Evolutionary conservation across 2,329 filamentous ascomycete species (phyloP), one percentile per base, ranked within the genome.

Genomic region (Phialophora verrucosa): DNA sequence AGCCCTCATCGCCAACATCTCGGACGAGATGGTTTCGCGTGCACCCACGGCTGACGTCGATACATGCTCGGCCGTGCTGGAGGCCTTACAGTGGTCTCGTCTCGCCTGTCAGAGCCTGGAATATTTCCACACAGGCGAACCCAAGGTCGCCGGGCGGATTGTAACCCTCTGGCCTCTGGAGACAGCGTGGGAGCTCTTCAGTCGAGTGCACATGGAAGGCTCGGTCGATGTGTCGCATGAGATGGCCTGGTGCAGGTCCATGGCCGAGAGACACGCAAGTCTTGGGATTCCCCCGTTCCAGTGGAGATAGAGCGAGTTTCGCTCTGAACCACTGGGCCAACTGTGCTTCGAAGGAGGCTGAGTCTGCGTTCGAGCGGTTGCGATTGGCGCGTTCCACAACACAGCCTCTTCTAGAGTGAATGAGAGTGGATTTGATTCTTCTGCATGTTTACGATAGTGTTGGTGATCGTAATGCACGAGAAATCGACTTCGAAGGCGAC

Each of bases 51-150:
- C 62, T n/a, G 60, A 63, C 29, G 60, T 65, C 31, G 20, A 65
- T 50, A 47, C 58, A 27, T 55, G 58, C 17, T 49, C 61, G 56
- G 61, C 66, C 50, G 29, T 67, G 55, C 59, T 63, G 47, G 60
- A 70, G 44, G 64, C 60, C n/a, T 61, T 65, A 31, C 57, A 55
- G n/a, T 70, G 69, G 64, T 64, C 66, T 57, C 54, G 64, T 20
- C 50, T 63, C 29, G 63, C 69, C 23, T 69, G 66, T 31, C 63
- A 70, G 50, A 64, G 68, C 56, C 61, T 68, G 17, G 68, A 70
- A n/a, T 70, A 59, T 58, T 70, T 68, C 50, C 66, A 68, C 50
- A 68, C 62, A 6, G 58, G 57, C 25, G 29, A 11, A 47, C 25
- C 58, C 53, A 63, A 70, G 17, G 27, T 54, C 42, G 23, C 57